Evolutionary conservation across 768 basidiomycete genomes (phyloP).

Genomic region (Agrocybe pediades): DNA sequence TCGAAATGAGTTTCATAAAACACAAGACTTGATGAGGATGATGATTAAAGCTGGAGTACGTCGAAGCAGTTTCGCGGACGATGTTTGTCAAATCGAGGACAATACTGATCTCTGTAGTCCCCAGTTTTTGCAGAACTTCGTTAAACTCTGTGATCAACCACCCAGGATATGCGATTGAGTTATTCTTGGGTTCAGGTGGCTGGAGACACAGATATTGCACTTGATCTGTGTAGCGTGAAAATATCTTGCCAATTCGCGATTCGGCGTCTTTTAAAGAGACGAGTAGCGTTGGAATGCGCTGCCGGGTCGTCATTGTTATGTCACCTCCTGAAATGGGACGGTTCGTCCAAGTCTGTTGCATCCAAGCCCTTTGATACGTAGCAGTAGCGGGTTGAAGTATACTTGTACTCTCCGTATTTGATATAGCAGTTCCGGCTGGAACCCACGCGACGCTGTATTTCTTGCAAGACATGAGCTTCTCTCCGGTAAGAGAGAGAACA

Average conservation of each 20-base stretch:
- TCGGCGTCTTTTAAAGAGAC: too few relatives aligned
- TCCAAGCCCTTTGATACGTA: conserved; percentile 4
- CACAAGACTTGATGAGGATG: conserved; percentile 9
- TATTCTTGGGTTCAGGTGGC: too few relatives aligned
- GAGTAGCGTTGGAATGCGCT: too few relatives aligned
- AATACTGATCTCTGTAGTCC: neutral
- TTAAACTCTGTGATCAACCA: too few relatives aligned
- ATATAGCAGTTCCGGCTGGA: conserved; percentile 19
- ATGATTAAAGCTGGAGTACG: neutral
- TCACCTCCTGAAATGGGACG: too few relatives aligned
- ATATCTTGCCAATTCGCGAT: too few relatives aligned
- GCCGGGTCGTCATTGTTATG: too few relatives aligned
- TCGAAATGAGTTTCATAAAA: conserved; percentile 10
- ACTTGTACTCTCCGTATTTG: neutral
- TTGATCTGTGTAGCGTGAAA: too few relatives aligned
- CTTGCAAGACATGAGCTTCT: conserved; percentile 25
- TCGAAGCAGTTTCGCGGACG: conserved; percentile 3
- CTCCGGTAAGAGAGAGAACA: conserved; percentile 23
- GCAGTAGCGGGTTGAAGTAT: neutral
- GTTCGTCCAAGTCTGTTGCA: conserved; percentile 17
- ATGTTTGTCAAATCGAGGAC: conserved; percentile 16
- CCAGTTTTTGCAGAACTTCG: neutral
- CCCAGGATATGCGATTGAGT: too few relatives aligned
- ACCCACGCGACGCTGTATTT: conserved; percentile 31
- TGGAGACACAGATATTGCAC: too few relatives aligned